These are phyloP conservation scores for Sarcodon sp. DNA, from an alignment of 768 basidiomycete genomes.

Conservation along the genomic window DNA sequence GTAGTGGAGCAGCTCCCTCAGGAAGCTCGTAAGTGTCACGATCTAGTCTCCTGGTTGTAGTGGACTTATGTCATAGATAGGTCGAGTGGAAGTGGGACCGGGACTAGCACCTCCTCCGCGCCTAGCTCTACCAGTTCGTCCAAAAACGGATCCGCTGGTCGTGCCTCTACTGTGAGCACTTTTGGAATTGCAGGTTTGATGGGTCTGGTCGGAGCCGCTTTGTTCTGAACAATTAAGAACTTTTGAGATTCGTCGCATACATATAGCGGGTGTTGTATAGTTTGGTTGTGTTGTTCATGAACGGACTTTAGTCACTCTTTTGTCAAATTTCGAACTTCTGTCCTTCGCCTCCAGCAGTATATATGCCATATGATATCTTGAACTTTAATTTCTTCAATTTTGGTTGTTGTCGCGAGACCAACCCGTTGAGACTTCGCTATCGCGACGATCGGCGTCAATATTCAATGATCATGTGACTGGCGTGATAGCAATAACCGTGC, in stretches of 20 bases:
- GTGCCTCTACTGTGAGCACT: conserved; percentile 13
- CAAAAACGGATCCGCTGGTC: conserved; percentile 19
- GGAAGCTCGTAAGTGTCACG: conserved; percentile 1
- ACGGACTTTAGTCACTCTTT: too few relatives aligned
- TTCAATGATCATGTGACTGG: too few relatives aligned
- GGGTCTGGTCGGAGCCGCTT: conserved; percentile 35
- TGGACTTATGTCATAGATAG: neutral
- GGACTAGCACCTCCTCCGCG: conserved; percentile 12
- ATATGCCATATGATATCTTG: neutral
- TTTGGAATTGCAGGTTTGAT: conserved; percentile 36
- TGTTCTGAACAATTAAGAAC: conserved; percentile 21
- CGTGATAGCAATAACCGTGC: too few relatives aligned
- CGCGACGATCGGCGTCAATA: neutral
- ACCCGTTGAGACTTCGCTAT: neutral
- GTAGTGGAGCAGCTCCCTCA: neutral
- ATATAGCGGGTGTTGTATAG: conserved; percentile 1
- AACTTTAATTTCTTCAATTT: neutral
- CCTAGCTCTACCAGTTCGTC: conserved; percentile 8
- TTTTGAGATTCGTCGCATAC: neutral
- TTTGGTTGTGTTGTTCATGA: neutral
- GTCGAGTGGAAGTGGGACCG: neutral
- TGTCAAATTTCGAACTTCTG: too few relatives aligned
- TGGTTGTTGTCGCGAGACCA: neutral
- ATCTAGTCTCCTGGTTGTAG: too few relatives aligned
- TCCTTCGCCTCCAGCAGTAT: neutral